Base-by-base conservation (phyloP, 805 yeast species). In the Ascoidea asiatica region DNA sequence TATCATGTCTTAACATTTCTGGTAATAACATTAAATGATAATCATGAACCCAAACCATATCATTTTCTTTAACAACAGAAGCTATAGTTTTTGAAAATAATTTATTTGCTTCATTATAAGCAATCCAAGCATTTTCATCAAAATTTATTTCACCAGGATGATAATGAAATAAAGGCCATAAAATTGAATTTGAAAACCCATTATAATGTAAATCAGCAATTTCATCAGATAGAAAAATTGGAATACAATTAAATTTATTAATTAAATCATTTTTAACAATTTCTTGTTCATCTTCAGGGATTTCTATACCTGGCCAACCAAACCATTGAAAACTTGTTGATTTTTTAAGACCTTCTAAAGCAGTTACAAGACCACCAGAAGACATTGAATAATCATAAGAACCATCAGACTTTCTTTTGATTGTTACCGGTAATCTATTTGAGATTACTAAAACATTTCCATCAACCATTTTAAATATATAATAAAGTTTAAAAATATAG, bases 111-210 rank as follows among this genome's bases (percentile, higher is more conserved):
- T 87, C 92, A 45, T 87, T 83, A 61, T 92, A 92, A 1, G 97
- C 97, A 44, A 89, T 89, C 98, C 98, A 92, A 1, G 97, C 95
- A 49, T 77, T 78, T 60, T 92, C 98, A 62, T 92, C 98, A 57
- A 92, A 92, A 59, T 86, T 89, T 83, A 94, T 92, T 62, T 94
- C 98, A 49, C 97, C 98, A 0, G 99, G 98, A 59, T 92, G 98
- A 63, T 92, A 92, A 61, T 92, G 99, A 68, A 92, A 92, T 49
- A 94, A 65, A 1, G 99, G 99, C 99, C 99, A 92, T 51, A 92
- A 66, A 50, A 92, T 92, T 15, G 95, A 83, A 63, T 92, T 92
- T 50, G 87, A 76, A 63, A 94, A 92, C 23, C 97, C 98, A 59
- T 94, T 92, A 65, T 92, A 92, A 64, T 92, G 97, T 52, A 92